Conservation (phyloP, 225 moss, liverwort and hornwort genomes). For the Polytrichum commune region DNA sequence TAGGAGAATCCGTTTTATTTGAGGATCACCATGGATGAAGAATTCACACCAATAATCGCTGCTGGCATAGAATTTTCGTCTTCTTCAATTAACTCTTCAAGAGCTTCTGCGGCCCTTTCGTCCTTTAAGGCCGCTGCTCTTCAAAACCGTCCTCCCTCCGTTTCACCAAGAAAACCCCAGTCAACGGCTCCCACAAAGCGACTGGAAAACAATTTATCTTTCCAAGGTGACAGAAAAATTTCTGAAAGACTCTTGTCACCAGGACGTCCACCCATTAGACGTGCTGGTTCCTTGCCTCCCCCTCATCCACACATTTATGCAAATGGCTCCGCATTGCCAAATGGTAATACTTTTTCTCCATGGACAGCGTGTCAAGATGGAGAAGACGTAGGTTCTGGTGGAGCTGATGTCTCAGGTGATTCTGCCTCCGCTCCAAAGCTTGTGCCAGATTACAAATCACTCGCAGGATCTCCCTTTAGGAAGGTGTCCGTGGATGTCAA, state of each 20-base stretch:
- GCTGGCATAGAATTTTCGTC: conserved; percentile 43
- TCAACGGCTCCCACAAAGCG: background rate
- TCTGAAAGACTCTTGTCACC: conserved; percentile 3
- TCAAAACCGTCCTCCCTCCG: background rate
- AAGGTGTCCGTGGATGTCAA: conserved; percentile 47
- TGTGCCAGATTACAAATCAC: conserved; percentile 41
- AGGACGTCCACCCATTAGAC: conserved; percentile 12
- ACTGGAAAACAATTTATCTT: background rate
- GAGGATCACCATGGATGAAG: conserved; percentile 38
- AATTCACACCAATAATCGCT: conserved; percentile 47
- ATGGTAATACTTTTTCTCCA: conserved; percentile 18
- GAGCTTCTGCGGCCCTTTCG: conserved; percentile 37
- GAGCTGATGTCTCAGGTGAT: conserved; percentile 27
- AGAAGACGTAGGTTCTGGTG: conserved; percentile 17
- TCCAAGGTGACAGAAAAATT: background rate
- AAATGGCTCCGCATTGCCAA: conserved; percentile 3
- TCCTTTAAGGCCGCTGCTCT: conserved; percentile 17
- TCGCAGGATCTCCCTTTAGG: conserved; percentile 47
- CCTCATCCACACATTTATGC: conserved; percentile 30
- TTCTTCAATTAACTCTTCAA: conserved; percentile 20
- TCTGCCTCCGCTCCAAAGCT: conserved; percentile 19
- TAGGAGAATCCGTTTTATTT: background rate
- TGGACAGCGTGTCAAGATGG: conserved; percentile 21
- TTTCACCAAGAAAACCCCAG: background rate
- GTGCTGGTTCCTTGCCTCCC: conserved; percentile 1